These are phyloP conservation scores for Neoarthrinium moseri DNA, from an alignment of 2,329 filamentous ascomycete species.

Conservation along the genomic window DNA sequence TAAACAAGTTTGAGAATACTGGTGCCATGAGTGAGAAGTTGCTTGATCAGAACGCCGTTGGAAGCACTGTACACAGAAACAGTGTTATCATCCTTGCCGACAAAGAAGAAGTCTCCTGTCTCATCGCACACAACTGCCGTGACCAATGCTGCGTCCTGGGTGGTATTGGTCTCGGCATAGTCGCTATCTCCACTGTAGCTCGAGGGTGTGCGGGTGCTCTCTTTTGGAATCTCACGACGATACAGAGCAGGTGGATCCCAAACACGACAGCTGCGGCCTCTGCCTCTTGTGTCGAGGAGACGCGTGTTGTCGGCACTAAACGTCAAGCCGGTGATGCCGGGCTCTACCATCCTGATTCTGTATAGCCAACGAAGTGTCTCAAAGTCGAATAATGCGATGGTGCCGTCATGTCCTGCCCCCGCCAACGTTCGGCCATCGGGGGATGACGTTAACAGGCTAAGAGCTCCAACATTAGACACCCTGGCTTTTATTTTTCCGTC, in stretches of 20 bases:
- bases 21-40: neutral
- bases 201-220: neutral
- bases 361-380: neutral
- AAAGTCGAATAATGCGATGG: neutral
- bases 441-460: neutral
- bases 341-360: neutral
- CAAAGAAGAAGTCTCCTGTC: neutral
- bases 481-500: neutral
- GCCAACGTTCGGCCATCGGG: conserved; percentile 4
- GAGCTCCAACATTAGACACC: neutral
- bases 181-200: neutral
- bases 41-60: neutral
- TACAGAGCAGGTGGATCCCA: neutral
- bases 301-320: neutral
- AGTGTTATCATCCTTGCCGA: neutral
- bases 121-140: neutral
- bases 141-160: neutral
- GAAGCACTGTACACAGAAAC: neutral
- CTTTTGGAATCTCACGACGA: neutral
- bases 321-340: neutral
- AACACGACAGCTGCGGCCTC: neutral
- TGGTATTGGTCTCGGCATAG: neutral
- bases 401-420: neutral
- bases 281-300: neutral
- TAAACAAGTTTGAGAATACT: too few species aligned